Evolutionary conservation across 495 filamentous ascomycete genomes (phyloP), one percentile per base, ranked within the genome.

Genomic region (Aspergillus hancockii): DNA sequence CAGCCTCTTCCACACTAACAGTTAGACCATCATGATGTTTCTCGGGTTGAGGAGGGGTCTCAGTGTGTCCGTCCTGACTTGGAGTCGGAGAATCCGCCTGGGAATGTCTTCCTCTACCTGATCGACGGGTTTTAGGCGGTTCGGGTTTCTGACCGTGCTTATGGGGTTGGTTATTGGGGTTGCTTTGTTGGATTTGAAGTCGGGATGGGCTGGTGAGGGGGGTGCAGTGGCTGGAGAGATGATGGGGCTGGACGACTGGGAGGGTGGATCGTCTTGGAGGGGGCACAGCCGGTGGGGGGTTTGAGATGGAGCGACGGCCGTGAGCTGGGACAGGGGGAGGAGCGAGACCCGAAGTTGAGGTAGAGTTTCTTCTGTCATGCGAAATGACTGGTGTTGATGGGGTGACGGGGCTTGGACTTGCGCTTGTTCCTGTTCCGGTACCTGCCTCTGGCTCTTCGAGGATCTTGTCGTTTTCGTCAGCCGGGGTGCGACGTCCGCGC

Each of bases 51-150:
- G 13, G 10, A 40, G 21, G 10, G 54, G 34, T 18, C 57, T 12
- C 36, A 32, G n/a, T 49, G 55, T 40, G 47, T 14, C 54, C 38
- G 14, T 53, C 36, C 22, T 63, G 57, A 47, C 18, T 47, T 9
- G 16, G 38, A 14, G 38, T 41, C 9, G 62, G 54, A 1, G 62
- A 57, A 52, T 75, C 71, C 5, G 65, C 70, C 46, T 65, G 62
- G n/a, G 61, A 45, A 31, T 69, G 68, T 36, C 67, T 70, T n/a
- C 61, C 65, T 21, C 73, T 72, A 13, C 70, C 71, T 65, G 60
- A 74, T 23, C 76, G 75, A 13, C 76, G 73, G 1, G 75, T 70
- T 49, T 71, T 74, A 0, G 76, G 76, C 0, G 75, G 75, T 31
- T 71, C 68, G 0, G 75, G 75, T 34, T 71, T 72, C 28, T 70